A percentile compares a stretch with the other conserved stretches of the same genome.
These are phyloP conservation scores for Coprinopsis sp. DNA, from an alignment of 768 basidiomycete species.

Conservation along the genomic window DNA sequence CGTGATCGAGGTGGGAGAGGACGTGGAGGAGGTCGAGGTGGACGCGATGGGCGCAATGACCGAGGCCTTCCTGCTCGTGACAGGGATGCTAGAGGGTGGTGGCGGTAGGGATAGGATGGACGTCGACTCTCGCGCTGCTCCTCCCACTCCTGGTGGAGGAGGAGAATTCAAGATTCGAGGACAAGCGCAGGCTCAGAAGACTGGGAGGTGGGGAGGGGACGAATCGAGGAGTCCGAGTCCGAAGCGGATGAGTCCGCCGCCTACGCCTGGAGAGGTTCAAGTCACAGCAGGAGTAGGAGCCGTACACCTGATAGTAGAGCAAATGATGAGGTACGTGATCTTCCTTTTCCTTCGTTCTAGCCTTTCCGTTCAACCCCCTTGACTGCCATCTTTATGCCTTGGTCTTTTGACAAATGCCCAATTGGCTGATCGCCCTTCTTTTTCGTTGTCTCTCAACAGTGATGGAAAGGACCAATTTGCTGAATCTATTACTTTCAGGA, in stretches of 20 bases:
- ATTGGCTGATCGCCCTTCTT: too few relatives aligned
- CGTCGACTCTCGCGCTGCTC: slow-evolving; percentile 12
- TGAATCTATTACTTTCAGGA: slow-evolving; percentile 17
- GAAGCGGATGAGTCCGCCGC: too few relatives aligned
- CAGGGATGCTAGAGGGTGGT: slow-evolving; percentile 25
- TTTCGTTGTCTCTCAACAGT: too few relatives aligned
- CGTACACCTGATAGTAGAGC: too few relatives aligned
- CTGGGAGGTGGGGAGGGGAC: slow-evolving; percentile 49
- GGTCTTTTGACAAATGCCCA: too few relatives aligned
- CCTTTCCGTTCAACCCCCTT: too few relatives aligned
- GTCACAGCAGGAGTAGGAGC: too few relatives aligned
- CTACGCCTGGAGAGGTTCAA: too few relatives aligned
- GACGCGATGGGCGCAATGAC: slow-evolving; percentile 11
- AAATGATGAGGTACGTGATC: slow-evolving; percentile 23
- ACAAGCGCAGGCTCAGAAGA: slow-evolving; percentile 53
- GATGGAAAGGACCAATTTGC: too few relatives aligned
- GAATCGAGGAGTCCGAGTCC: neutral
- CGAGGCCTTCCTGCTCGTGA: too few relatives aligned
- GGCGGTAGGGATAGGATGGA: slow-evolving; percentile 25
- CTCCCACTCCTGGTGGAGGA: slow-evolving; percentile 16
- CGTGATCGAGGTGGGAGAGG: slow-evolving; percentile 9
- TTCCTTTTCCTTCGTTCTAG: slow-evolving; percentile 9
- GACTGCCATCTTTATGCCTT: too few relatives aligned
- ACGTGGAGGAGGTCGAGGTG: too few relatives aligned
- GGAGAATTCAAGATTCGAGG: slow-evolving; percentile 74